These are phyloP conservation scores for Tardiomyces digboiensis DNA, from an alignment of 1,139 yeast species.

Conservation along the genomic window DNA sequence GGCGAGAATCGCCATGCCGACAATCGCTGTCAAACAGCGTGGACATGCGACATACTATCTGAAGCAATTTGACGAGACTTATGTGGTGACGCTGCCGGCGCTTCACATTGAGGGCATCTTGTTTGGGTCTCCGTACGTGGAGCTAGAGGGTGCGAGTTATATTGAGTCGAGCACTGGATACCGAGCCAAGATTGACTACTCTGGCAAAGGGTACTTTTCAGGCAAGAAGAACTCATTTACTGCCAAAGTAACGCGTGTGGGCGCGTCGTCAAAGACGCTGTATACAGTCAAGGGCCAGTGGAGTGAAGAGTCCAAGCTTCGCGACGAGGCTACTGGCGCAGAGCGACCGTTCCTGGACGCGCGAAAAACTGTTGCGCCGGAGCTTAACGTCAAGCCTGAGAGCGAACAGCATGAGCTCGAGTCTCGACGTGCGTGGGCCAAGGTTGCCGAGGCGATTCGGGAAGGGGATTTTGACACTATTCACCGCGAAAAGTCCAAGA, in stretches of 20 bases:
- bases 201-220: constrained; percentile 93
- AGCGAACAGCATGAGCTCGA: constrained; percentile 70
- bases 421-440: constrained; percentile 74
- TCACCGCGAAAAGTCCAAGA: constrained; percentile 58
- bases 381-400: constrained; percentile 64
- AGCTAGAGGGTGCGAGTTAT: constrained; percentile 70
- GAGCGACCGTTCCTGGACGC: constrained; percentile 67
- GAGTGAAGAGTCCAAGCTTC: constrained; percentile 61
- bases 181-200: constrained; percentile 62
- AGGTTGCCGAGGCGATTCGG: constrained; percentile 82
- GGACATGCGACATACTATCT: constrained; percentile 80
- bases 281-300: constrained; percentile 86
- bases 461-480: constrained; percentile 66
- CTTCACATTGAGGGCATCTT: constrained; percentile 89
- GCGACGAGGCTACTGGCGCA: constrained; percentile 24
- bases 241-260: constrained; percentile 61
- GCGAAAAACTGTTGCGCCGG: constrained; percentile 37
- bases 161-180: constrained; percentile 80
- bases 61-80: constrained; percentile 51
- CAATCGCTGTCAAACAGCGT: constrained; percentile 76
- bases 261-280: constrained; percentile 50
- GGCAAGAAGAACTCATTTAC: constrained; percentile 92
- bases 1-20: constrained; percentile 72
- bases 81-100: constrained; percentile 86
- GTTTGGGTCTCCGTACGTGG: constrained; percentile 80